A percentile compares a stretch with the other conserved stretches of the same genome.
These are phyloP conservation scores for Penicillium waksmanii DNA, from an alignment of 495 filamentous ascomycete species.

Conservation along the genomic window DNA sequence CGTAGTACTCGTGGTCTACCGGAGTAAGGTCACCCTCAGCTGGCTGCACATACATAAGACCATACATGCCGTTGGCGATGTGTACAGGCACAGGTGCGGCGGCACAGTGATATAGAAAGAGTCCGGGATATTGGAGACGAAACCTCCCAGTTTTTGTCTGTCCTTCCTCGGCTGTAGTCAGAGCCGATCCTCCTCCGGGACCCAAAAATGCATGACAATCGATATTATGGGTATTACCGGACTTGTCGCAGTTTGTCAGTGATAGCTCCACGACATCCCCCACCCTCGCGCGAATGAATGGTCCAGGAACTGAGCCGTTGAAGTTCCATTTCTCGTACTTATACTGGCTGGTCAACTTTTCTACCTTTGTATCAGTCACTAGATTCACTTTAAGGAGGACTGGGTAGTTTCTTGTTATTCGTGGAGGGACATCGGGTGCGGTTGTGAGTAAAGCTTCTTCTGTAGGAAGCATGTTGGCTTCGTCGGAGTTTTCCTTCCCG, in stretches of 20 bases:
- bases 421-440: constrained; percentile 25
- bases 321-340: constrained; percentile 32
- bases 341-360: constrained; percentile 20
- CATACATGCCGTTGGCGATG: constrained; percentile 32
- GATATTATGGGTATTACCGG: constrained; percentile 27
- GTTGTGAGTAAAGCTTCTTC: constrained; percentile 19
- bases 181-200: constrained; percentile 19
- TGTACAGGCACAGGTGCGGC: constrained; percentile 26
- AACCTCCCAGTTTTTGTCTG: constrained; percentile 27
- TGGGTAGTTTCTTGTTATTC: constrained; percentile 18
- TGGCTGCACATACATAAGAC: constrained; percentile 1
- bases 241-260: constrained; percentile 22
- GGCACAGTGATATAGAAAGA: constrained; percentile 26
- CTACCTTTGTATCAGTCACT: constrained; percentile 12
- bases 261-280: constrained; percentile 11
- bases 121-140: constrained; percentile 16
- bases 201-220: constrained; percentile 25
- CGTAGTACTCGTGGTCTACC: constrained; percentile 30
- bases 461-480: constrained; percentile 4
- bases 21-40: constrained; percentile 17
- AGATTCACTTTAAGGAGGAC: constrained; percentile 22
- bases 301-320: constrained; percentile 26
- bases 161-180: constrained; percentile 24
- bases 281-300: constrained; percentile 22
- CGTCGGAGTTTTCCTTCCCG: too few species aligned